These are phyloP conservation scores for Begonia masoniana DNA, from an alignment of 306 rosid genomes.

Conservation along the genomic window DNA sequence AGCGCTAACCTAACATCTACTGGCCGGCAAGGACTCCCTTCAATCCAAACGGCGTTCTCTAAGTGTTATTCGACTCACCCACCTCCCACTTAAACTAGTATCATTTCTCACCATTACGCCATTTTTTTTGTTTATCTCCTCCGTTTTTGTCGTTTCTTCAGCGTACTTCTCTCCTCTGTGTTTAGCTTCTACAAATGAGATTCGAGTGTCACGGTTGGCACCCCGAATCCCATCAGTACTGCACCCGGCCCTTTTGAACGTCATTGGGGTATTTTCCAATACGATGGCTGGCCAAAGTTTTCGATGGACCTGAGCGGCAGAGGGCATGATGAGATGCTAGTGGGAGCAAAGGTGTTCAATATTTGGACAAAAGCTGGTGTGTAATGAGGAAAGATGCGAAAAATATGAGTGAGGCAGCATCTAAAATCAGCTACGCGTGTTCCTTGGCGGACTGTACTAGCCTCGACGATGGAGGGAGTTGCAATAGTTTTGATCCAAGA, in stretches of 20 bases:
- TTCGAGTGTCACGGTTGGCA: too few species aligned
- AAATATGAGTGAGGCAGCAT: background rate
- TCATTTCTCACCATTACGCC: too few species aligned
- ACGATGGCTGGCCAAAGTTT: constrained; percentile 58
- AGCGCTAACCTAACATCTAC: too few species aligned
- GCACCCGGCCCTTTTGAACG: constrained; percentile 63
- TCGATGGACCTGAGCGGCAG: constrained; percentile 38
- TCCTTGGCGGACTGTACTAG: constrained; percentile 39
- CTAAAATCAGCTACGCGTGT: constrained; percentile 34
- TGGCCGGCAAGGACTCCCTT: too few species aligned
- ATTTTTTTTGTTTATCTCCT: too few species aligned
- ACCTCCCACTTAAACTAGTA: too few species aligned
- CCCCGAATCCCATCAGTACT: too few species aligned
- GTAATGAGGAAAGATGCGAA: constrained; percentile 5
- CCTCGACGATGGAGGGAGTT: constrained; percentile 25
- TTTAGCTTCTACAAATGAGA: too few species aligned
- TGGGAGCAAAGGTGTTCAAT: constrained; percentile 48
- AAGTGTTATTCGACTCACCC: too few species aligned
- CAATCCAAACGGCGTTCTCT: too few species aligned
- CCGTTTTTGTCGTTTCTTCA: too few species aligned
- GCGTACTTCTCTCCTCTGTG: too few species aligned
- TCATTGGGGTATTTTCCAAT: constrained; percentile 73
- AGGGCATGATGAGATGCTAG: constrained; percentile 22
- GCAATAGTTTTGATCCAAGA: constrained; percentile 12
- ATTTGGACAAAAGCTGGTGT: constrained; percentile 51